Evolutionary conservation across 2,329 filamentous ascomycete genomes (phyloP).

Genomic region (Colletotrichum gigasporum): DNA sequence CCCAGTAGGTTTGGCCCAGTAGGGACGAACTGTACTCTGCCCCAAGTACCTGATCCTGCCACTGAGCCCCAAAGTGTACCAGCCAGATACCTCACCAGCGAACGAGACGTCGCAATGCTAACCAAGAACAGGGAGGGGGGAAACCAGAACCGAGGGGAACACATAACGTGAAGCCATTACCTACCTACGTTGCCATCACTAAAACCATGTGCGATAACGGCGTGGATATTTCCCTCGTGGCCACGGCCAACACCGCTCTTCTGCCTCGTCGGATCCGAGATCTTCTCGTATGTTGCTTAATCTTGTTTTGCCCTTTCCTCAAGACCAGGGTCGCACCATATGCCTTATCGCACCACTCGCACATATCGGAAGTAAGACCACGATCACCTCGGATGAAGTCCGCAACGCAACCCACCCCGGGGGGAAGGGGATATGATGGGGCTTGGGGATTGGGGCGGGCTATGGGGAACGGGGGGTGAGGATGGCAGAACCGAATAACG

Average conservation of each 20-base stretch:
- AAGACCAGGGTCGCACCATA: background rate
- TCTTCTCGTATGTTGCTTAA: background rate
- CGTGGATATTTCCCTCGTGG: too few relatives aligned
- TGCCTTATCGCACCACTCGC: constrained; percentile 12
- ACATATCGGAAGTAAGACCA: background rate
- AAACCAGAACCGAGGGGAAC: background rate
- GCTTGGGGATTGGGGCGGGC: too few relatives aligned
- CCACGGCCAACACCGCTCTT: background rate
- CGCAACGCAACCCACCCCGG: too few relatives aligned
- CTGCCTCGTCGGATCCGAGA: too few relatives aligned
- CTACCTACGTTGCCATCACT: too few relatives aligned
- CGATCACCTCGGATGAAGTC: too few relatives aligned
- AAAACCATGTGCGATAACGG: constrained; percentile 8
- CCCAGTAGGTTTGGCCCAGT: background rate
- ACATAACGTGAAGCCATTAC: background rate
- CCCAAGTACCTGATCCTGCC: background rate
- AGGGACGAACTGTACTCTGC: constrained; percentile 2
- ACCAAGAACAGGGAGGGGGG: background rate
- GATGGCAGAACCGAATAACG: background rate
- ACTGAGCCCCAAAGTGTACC: background rate
- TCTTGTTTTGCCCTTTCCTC: background rate
- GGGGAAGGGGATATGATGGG: too few relatives aligned
- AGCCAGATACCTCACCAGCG: background rate
- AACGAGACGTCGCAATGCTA: too few relatives aligned
- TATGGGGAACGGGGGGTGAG: too few relatives aligned